A percentile compares a stretch with the other conserved stretches of the same genome.
These are phyloP conservation scores for Pigoraptor vietnamica DNA, from an alignment of 78 protist species.

Conservation along the genomic window DNA sequence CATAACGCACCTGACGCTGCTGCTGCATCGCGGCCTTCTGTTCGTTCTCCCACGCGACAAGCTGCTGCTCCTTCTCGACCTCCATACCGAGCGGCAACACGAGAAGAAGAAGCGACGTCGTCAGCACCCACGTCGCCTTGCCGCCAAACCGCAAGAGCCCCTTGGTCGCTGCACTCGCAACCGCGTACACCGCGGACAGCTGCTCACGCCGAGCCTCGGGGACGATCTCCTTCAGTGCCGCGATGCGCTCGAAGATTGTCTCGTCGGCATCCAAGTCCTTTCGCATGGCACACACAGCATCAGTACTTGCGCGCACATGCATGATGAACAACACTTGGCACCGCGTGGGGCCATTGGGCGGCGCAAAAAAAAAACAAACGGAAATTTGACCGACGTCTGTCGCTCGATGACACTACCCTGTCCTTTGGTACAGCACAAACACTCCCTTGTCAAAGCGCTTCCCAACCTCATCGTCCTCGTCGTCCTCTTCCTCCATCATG, in stretches of 20 bases:
- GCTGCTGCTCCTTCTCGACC: conserved; percentile 1
- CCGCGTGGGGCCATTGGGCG: too few species aligned
- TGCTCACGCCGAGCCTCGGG: background rate
- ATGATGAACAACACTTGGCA: too few species aligned
- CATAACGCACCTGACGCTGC: conserved; percentile 3
- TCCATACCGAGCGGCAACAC: background rate
- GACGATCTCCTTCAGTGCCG: background rate
- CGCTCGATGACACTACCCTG: too few species aligned
- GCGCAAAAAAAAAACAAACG: too few species aligned
- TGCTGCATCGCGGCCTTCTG: background rate
- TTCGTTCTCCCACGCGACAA: conserved; percentile 1
- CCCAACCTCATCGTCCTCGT: background rate
- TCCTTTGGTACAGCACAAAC: too few species aligned
- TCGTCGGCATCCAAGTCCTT: background rate
- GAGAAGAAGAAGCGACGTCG: background rate
- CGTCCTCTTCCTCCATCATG: background rate
- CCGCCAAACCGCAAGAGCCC: background rate
- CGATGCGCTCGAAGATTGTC: background rate
- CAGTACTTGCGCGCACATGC: too few species aligned
- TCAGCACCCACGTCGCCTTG: background rate
- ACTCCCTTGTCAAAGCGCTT: background rate
- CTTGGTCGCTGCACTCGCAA: background rate
- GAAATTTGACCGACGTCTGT: too few species aligned
- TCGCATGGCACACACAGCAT: too few species aligned
- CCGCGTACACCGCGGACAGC: background rate